Evolutionary conservation across 768 basidiomycete genomes (phyloP).

Genomic region (Serendipita sp.): DNA sequence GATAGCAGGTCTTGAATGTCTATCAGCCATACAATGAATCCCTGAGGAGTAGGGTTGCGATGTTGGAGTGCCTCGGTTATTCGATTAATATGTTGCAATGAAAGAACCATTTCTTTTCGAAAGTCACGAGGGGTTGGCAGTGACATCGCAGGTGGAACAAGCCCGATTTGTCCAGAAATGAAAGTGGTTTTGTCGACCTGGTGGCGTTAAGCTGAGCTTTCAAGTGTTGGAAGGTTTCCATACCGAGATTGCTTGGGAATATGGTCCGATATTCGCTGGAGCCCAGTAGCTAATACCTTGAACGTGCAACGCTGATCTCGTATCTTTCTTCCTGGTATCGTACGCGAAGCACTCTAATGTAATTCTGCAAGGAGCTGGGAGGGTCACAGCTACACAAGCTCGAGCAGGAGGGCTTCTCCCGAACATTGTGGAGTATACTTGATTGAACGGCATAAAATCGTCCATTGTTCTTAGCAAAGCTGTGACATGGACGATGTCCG

Average conservation of each 20-base stretch:
- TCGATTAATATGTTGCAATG: constrained; percentile 63
- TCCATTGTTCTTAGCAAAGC: constrained; percentile 71
- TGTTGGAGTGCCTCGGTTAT: constrained; percentile 44
- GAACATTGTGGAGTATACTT: constrained; percentile 64
- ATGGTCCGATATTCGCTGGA: constrained; percentile 96
- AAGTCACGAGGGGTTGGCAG: constrained; percentile 47
- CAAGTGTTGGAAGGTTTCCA: constrained; percentile 14
- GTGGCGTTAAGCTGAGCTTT: not conserved
- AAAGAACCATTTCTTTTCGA: constrained; percentile 50
- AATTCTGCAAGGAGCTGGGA: constrained; percentile 40
- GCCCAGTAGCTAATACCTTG: constrained; percentile 98
- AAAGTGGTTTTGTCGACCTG: constrained; percentile 67
- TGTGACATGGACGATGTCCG: constrained; percentile 59
- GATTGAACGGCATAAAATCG: constrained; percentile 61
- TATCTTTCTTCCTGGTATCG: constrained; percentile 18
- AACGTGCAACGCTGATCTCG: constrained; percentile 74
- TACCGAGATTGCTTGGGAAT: constrained; percentile 83
- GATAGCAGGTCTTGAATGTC: not conserved
- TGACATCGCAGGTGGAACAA: constrained; percentile 56
- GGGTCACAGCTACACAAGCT: constrained; percentile 76
- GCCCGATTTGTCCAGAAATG: constrained; percentile 88
- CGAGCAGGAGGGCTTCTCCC: constrained; percentile 84
- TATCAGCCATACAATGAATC: not conserved
- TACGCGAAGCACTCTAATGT: constrained; percentile 74
- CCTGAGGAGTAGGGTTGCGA: constrained; percentile 22